Base-by-base conservation (phyloP, 805 yeast species). In the Allodekkera sacchari region DNA sequence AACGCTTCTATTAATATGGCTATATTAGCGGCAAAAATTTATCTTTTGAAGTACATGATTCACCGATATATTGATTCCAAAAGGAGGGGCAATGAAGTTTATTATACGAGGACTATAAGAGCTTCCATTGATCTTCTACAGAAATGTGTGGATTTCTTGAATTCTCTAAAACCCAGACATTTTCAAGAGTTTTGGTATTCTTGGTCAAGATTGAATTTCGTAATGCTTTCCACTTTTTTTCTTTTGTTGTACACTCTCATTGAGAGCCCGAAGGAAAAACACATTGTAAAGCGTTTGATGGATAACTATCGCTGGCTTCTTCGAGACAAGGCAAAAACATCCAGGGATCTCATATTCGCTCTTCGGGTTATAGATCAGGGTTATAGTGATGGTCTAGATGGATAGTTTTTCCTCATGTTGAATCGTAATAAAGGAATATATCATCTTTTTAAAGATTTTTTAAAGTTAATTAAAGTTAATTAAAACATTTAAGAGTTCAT, bases 181-280 rank as follows among this genome's bases (percentile, higher is more conserved):
- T 28, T 33, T 18, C 32, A 29, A 18, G 23, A 17, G n/a, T 33
- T 33, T 14, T 33, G 36, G 36, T 33, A 33, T 21, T 28, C 36
- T 6, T 33, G 36, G 36, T 33, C 36, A 13, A 19, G 36, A 12
- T 14, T 33, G 6, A 22, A 29, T 14, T 33, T 33, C 23, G 36
- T 33, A 8, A 10, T 25, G n/a, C 13, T 29, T 18, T n/a, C 33
- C 9, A 29, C 20, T 18, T 33, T 28, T 24, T 28, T 28, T n/a
- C 20, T 33, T 6, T 18, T 33, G n/a, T 20, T 33, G 9, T 22
- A 32, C n/a, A 12, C 21, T 14, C 13, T 26, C 7, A 27, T 27
- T 5, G 18, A 15, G 6, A 22, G 15, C 4, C 12, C 11, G n/a
- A 22, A 25, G 7, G 29, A 25, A 17, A 25, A 19, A 3, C 15